Conservation (phyloP, 805 yeast genomes). For the Pichia manshurica region DNA sequence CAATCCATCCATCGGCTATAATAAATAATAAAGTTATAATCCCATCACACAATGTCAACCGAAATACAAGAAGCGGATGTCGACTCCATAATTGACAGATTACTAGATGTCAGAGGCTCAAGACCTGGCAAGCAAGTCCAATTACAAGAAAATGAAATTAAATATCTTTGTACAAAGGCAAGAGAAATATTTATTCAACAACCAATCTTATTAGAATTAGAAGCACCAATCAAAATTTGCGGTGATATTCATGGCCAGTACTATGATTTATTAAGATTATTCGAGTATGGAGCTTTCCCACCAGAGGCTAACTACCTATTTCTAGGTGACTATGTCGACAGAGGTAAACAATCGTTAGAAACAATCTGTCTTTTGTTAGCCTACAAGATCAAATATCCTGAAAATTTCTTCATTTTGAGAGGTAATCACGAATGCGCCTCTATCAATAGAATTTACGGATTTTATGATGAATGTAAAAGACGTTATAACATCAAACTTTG, state of each 20-base stretch:
- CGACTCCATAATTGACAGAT: conserved; percentile 94
- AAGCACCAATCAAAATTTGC: conserved; percentile 95
- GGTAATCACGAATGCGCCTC: conserved; percentile 99
- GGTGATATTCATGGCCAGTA: conserved; percentile 99
- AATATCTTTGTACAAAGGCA: conserved; percentile 94
- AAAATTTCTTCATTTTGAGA: conserved; percentile 91
- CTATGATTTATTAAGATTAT: conserved; percentile 88
- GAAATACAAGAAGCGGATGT: conserved; percentile 74
- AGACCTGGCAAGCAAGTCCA: conserved; percentile 98
- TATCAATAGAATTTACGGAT: conserved; percentile 95
- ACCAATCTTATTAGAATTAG: conserved; percentile 90
- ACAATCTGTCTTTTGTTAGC: conserved; percentile 92
- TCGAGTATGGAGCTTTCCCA: conserved; percentile 98
- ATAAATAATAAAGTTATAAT: too few relatives aligned
- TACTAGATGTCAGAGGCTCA: conserved; percentile 95
- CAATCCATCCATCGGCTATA: too few relatives aligned
- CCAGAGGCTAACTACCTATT: conserved; percentile 97
- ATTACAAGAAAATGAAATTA: conserved; percentile 87
- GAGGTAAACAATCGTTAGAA: conserved; percentile 96
- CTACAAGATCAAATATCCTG: conserved; percentile 96
- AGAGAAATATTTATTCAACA: conserved; percentile 97
- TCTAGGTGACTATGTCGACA: conserved; percentile 95
- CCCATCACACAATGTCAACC: conserved; percentile 14
- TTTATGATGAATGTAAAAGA: conserved; percentile 97
- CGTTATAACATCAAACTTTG: conserved; percentile 96